Evolutionary conservation across 2,329 filamentous ascomycete genomes (phyloP).

Genomic region (Colletotrichum salicis): DNA sequence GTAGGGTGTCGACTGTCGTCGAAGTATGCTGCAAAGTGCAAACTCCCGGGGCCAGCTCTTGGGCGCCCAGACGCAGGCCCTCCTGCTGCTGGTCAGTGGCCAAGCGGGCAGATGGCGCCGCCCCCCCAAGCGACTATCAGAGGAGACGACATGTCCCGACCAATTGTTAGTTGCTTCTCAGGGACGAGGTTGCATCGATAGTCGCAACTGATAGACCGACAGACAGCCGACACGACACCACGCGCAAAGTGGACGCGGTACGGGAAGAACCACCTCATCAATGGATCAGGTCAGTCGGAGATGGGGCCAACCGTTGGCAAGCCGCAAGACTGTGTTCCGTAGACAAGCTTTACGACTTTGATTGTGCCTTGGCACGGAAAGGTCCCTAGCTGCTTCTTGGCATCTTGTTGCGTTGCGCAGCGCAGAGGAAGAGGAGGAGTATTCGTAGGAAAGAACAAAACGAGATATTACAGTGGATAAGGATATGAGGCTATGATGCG

Average conservation of each 20-base stretch:
- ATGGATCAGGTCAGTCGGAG: slow-evolving; percentile 5
- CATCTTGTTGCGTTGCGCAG: neutral
- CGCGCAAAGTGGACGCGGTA: neutral
- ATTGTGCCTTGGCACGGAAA: slow-evolving; percentile 29
- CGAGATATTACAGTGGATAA: neutral
- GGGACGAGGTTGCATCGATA: slow-evolving; percentile 10
- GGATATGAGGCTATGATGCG: slow-evolving; percentile 8
- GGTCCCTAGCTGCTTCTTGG: slow-evolving; percentile 23
- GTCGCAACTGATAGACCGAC: neutral
- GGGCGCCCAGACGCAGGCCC: neutral
- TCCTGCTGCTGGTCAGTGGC: neutral
- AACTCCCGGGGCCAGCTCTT: neutral
- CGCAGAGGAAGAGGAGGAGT: neutral
- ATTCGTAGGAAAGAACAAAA: neutral
- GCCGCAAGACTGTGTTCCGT: neutral
- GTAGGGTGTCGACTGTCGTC: neutral
- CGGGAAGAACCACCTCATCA: slow-evolving; percentile 6
- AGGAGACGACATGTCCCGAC: neutral
- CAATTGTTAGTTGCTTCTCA: neutral
- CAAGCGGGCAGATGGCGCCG: slow-evolving; percentile 22
- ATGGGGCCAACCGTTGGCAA: slow-evolving; percentile 2
- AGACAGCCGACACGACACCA: slow-evolving; percentile 2
- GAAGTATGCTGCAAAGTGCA: neutral
- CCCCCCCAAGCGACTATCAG: neutral
- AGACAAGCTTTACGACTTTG: slow-evolving; percentile 33